Conservation (phyloP, 1,284 basidiomycete genomes). For the Phylloboletellus chloephorus region DNA sequence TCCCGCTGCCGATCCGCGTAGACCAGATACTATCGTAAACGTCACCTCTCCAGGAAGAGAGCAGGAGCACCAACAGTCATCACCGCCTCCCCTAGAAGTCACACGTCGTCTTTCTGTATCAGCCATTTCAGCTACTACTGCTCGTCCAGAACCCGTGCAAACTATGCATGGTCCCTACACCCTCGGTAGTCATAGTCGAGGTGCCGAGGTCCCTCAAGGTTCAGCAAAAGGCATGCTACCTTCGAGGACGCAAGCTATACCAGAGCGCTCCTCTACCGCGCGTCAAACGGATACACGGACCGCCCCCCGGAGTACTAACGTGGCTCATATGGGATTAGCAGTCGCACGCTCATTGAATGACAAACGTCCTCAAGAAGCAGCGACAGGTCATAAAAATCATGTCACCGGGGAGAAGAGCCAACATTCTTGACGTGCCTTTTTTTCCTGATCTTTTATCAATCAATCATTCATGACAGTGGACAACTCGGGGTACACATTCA, state of each 20-base stretch:
- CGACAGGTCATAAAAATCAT: conserved; percentile 25
- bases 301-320: conserved; percentile 18
- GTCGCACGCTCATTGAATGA: conserved; percentile 12
- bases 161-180: conserved; percentile 22
- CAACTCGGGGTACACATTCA: conserved; percentile 15
- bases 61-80: conserved; percentile 27
- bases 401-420: conserved; percentile 10
- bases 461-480: conserved; percentile 15
- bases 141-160: conserved; percentile 41
- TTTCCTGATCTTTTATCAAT: conserved; percentile 8
- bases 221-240: conserved; percentile 21
- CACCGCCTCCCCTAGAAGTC: conserved; percentile 42
- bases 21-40: conserved; percentile 19
- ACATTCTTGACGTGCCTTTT: conserved; percentile 4
- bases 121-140: conserved; percentile 31
- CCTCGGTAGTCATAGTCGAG: conserved; percentile 21
- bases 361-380: conserved; percentile 14
- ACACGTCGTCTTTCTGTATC: conserved; percentile 45
- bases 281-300: conserved; percentile 24
- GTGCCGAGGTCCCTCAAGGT: conserved; percentile 10
- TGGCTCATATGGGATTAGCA: conserved; percentile 21
- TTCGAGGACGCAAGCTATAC: conserved; percentile 14
- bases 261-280: conserved; percentile 15
- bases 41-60: conserved; percentile 25
- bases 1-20: conserved; percentile 23